Evolutionary conservation across 2,329 filamentous ascomycete genomes (phyloP), one percentile per base, ranked within the genome.

Genomic region (Chaetoscypha palmicola): DNA sequence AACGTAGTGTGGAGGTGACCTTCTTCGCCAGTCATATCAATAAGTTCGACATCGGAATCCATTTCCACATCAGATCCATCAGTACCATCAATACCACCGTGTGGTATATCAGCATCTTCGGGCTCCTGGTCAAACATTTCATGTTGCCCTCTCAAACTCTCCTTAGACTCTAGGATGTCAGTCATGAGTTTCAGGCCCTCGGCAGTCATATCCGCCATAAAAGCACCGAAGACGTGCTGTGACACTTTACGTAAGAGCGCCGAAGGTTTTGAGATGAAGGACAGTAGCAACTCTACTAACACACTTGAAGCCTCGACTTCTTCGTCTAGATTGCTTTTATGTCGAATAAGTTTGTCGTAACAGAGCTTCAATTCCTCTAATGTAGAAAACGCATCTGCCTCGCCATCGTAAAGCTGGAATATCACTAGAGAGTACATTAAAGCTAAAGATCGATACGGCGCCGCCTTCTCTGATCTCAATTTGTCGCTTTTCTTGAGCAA

Each of bases 401-500:
- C 89, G 19, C 88, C 86, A 57, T 91, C 90, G 67, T 95, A 95
- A 7, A 95, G 74, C 62, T 96, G 88, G 43, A 97, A 72, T 11
- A 96, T 77, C 0, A 88, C 84, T 41, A 96, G 75, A 1, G 87
- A 82, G 61, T 94, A 88, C 1, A 97, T 74, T 26, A 96, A 72
- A 16, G 83, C 82, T 46, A 96, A 75, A 0, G 86, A 85, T 48
- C 80, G 79, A 12, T 69, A 40, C 17, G 55, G 51, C 21, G 52
- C 43, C 35, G 55, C 57, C 9, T 47, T 48, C 47, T 66, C 40
- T 52, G 61, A 55, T 52, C 61, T 32, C 43, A 56, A 52, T 37
- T 52, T 62, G 41, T 62, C 64, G 8, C 59, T 54, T 47, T 59
- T 62, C 45, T 74, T 74, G 21, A 74, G 63, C 10, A 77, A 65